Percentiles rank a stretch among this genome's conserved stretches.
These are phyloP conservation scores for Cornus florida DNA, from an alignment of 148 eudicot genomes.

Conservation along the genomic window DNA sequence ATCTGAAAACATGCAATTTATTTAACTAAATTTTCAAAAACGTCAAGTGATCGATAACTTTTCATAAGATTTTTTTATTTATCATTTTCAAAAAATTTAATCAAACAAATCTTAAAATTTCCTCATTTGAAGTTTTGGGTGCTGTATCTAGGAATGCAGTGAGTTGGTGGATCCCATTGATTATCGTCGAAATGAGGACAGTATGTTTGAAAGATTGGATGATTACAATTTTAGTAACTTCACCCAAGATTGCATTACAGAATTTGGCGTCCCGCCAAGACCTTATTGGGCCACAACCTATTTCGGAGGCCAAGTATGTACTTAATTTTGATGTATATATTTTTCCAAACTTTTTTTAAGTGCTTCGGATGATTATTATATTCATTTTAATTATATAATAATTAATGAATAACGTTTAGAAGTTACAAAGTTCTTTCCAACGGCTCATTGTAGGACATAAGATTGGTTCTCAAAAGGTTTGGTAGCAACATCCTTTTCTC, in stretches of 20 bases:
- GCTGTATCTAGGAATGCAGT: constrained; percentile 27
- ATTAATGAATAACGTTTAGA: no score
- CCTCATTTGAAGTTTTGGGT: no score
- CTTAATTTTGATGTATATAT: not conserved
- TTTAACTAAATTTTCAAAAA: no score
- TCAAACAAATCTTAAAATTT: no score
- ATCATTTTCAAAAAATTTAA: no score
- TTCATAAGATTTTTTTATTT: no score
- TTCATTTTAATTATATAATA: no score
- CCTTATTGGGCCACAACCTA: not conserved
- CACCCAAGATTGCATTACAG: not conserved
- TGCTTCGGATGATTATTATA: no score
- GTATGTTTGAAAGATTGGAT: no score
- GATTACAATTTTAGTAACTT: not conserved
- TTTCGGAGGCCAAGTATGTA: constrained; percentile 15
- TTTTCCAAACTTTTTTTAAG: no score
- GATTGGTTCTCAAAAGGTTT: constrained; percentile 35
- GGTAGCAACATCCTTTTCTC: constrained; percentile 66
- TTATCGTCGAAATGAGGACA: constrained; percentile 10
- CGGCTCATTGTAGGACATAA: constrained; percentile 40
- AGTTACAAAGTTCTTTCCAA: constrained; percentile 34
- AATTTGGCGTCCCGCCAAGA: constrained; percentile 2
- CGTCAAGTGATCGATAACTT: no score
- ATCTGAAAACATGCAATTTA: no score
- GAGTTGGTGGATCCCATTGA: constrained; percentile 47